Conservation (phyloP, 2,329 filamentous ascomycete species). For the Colletotrichum tabaci region DNA sequence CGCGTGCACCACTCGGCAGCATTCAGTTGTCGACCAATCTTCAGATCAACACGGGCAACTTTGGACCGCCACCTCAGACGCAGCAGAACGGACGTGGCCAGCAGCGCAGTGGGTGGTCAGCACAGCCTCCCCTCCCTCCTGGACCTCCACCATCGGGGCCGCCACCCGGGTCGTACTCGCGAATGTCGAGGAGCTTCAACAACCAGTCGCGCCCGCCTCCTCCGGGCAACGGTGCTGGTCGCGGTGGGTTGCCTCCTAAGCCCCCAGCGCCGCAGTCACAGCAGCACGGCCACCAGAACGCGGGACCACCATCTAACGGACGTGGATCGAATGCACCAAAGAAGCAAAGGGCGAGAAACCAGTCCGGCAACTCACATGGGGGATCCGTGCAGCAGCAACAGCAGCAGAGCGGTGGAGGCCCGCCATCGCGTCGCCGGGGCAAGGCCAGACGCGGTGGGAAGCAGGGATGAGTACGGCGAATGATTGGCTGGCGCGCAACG, state of each 20-base stretch:
- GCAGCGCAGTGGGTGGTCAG: constrained; percentile 40
- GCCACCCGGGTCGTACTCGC: constrained; percentile 45
- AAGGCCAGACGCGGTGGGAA: constrained; percentile 41
- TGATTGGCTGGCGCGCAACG: constrained; percentile 33
- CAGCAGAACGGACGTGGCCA: constrained; percentile 27
- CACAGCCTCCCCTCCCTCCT: constrained; percentile 57
- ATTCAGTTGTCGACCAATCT: constrained; percentile 60
- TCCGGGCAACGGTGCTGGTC: constrained; percentile 21
- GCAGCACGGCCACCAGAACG: constrained; percentile 36
- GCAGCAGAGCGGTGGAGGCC: constrained; percentile 27
- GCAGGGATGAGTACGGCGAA: constrained; percentile 29
- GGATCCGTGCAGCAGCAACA: constrained; percentile 25
- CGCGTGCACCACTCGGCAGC: constrained; percentile 50
- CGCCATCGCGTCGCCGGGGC: constrained; percentile 32
- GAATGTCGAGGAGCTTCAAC: constrained; percentile 36
- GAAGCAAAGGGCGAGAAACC: constrained; percentile 34
- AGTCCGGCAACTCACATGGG: constrained; percentile 24
- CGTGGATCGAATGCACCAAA: constrained; percentile 34
- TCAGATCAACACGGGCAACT: constrained; percentile 48
- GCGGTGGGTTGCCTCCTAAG: constrained; percentile 32
- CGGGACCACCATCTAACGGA: constrained; percentile 33
- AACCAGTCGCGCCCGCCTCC: constrained; percentile 31
- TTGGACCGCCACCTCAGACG: constrained; percentile 42
- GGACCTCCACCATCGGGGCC: constrained; percentile 54
- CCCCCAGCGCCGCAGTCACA: constrained; percentile 38